phyloP scores from a whole-genome alignment of 495 filamentous ascomycete genomes.

The Tuber magnatum region DNA sequence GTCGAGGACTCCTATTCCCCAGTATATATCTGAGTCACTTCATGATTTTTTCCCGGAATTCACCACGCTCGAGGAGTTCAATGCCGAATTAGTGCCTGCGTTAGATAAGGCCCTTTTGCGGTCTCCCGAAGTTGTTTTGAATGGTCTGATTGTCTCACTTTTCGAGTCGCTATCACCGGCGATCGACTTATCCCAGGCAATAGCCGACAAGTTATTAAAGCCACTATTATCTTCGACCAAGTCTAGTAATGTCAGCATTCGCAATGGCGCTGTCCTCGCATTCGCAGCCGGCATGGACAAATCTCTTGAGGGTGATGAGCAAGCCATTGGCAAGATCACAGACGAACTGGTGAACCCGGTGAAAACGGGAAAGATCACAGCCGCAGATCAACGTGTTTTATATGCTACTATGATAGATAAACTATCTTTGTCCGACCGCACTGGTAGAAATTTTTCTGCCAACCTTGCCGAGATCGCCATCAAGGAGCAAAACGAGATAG shows the following conservation, averaged over 20 bases:
- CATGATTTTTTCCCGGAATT: slow-evolving; percentile 77
- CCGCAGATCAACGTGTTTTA: slow-evolving; percentile 69
- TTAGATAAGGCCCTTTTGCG: slow-evolving; percentile 82
- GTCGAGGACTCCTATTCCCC: slow-evolving; percentile 62
- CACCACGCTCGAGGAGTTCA: slow-evolving; percentile 65
- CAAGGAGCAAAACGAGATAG: slow-evolving; percentile 82
- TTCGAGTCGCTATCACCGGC: slow-evolving; percentile 58
- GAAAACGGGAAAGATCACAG: slow-evolving; percentile 70
- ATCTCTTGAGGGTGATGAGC: slow-evolving; percentile 51
- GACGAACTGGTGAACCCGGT: slow-evolving; percentile 71
- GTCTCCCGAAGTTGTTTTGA: slow-evolving; percentile 80
- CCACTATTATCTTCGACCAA: slow-evolving; percentile 81
- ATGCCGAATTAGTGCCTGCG: slow-evolving; percentile 65
- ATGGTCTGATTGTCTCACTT: slow-evolving; percentile 64
- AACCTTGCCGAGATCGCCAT: slow-evolving; percentile 56
- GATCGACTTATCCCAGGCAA: slow-evolving; percentile 68
- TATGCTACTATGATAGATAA: slow-evolving; percentile 69
- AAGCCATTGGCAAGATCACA: slow-evolving; percentile 55
- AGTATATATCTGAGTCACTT: slow-evolving; percentile 64
- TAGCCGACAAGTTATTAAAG: slow-evolving; percentile 66
- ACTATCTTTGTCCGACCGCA: slow-evolving; percentile 51
- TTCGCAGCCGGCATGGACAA: slow-evolving; percentile 56
- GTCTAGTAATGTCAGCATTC: slow-evolving; percentile 70
- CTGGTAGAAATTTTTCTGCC: slow-evolving; percentile 59
- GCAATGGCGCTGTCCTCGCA: slow-evolving; percentile 64